Evolutionary conservation across 768 basidiomycete genomes (phyloP), one percentile per base, ranked within the genome.

Genomic region (Leccinum aurantiacum): DNA sequence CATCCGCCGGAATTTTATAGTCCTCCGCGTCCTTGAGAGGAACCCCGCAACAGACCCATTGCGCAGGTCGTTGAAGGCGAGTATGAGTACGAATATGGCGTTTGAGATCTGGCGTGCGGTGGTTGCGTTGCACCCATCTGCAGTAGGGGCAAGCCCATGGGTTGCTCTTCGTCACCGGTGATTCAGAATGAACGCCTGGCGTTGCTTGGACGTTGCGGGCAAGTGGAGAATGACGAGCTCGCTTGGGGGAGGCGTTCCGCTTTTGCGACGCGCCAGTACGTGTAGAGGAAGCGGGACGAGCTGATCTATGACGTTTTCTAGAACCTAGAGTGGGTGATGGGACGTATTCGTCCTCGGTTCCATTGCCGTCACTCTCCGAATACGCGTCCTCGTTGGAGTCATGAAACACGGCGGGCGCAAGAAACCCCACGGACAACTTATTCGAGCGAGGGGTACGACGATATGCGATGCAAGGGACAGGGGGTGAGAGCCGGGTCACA

Each of bases 11-110:
- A 14, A 75, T 7, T 4, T 58, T 51, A 44, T 72, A 67, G 10
- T 60, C 22, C 24, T 53, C 27, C 27, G 73, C 73, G 8, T 73
- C 68, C 50, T 67, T 60, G 6, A 70, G 8, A 31, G 71, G 67
- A 6, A 77, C 61, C 11, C 76, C 76, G n/a, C 74, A 76, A 58
- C 77, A 77, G 11, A 78, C 68, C 74, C 76, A 78, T 46, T 70
- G 74, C 6, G 74, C 71, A 27, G 75, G 74, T 8, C 75, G 70
- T 48, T 66, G 60, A 50, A 68, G 68, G 53, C 75, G 77, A 33
- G 75, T 76, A 53, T 86, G 86, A 2, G 84, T 84, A 48, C 71
- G 76, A 47, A 87, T 67, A 67, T 88, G 86, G 24, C 86, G 80
- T 68, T 79, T 80, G 67, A 83, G 82, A 65, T 88, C 86, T 10